These are phyloP conservation scores for Psilocybe azurescens DNA, from an alignment of 768 basidiomycete species.

Conservation along the genomic window DNA sequence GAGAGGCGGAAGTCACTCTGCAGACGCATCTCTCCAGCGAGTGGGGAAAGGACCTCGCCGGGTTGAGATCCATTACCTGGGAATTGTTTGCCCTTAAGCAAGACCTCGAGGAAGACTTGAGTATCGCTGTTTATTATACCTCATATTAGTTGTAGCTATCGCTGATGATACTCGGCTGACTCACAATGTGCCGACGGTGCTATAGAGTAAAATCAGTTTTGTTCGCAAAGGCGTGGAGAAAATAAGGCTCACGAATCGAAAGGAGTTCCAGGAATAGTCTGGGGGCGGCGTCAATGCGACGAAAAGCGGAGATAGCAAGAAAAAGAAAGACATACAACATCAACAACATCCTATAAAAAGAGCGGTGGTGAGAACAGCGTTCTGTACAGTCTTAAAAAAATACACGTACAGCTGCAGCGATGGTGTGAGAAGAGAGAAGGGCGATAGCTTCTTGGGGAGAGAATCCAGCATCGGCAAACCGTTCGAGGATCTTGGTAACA, in stretches of 20 bases:
- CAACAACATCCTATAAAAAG: constrained; percentile 14
- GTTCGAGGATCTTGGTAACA: constrained; percentile 22
- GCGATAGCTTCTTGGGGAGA: constrained; percentile 22
- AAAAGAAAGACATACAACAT: not conserved
- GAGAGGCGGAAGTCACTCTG: constrained; percentile 16
- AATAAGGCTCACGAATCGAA: constrained; percentile 31
- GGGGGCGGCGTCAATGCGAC: not conserved
- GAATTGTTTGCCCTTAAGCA: constrained; percentile 24
- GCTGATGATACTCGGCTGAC: not conserved
- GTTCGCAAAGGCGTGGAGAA: not conserved
- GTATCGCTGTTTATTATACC: constrained; percentile 23
- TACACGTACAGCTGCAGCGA: constrained; percentile 19
- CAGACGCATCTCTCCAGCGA: constrained; percentile 19
- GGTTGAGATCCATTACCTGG: constrained; percentile 13
- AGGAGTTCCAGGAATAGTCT: constrained; percentile 26
- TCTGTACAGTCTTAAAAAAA: not conserved
- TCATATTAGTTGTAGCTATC: too few relatives aligned
- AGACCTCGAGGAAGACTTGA: constrained; percentile 38
- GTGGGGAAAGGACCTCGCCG: constrained; percentile 15
- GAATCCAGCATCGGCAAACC: constrained; percentile 29
- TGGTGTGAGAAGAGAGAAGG: constrained; percentile 23
- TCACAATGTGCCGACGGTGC: constrained; percentile 4
- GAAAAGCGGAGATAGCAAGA: not conserved
- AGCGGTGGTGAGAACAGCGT: too few relatives aligned
- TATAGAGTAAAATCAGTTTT: not conserved